Evolutionary conservation across 768 basidiomycete species (phyloP).

Genomic region (Galerina sulciceps): DNA sequence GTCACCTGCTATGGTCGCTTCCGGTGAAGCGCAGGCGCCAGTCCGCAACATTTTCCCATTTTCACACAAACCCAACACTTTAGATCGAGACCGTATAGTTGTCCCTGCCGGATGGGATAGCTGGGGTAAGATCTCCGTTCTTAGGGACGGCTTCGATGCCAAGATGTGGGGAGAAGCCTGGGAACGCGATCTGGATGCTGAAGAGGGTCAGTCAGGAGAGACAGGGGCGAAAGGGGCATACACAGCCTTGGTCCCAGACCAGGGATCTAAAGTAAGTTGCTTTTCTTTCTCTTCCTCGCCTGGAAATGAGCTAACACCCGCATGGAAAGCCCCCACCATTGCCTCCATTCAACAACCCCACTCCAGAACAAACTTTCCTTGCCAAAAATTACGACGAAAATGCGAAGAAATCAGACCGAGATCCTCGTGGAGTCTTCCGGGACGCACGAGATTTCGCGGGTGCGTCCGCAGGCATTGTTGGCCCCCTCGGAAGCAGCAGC

Average conservation of each 20-base stretch:
- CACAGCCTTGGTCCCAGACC: constrained; percentile 73
- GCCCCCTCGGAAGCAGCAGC: constrained; percentile 87
- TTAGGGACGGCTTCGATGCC: constrained; percentile 91
- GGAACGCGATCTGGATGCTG: constrained; percentile 69
- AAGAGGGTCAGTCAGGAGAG: constrained; percentile 43
- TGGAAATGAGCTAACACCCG: not conserved
- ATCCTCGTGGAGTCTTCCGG: constrained; percentile 87
- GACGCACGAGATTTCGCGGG: constrained; percentile 67
- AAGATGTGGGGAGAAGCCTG: constrained; percentile 79
- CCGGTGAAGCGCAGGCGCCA: constrained; percentile 68
- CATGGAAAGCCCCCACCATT: constrained; percentile 58
- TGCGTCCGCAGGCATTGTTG: constrained; percentile 79
- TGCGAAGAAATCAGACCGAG: constrained; percentile 85
- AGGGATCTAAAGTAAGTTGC: constrained; percentile 66
- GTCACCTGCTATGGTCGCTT: constrained; percentile 61
- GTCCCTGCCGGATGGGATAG: constrained; percentile 98
- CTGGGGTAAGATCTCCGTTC: constrained; percentile 92
- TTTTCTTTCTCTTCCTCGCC: not conserved
- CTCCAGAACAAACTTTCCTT: constrained; percentile 90
- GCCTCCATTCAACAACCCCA: constrained; percentile 80
- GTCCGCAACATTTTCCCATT: constrained; percentile 86
- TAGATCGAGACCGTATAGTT: constrained; percentile 91
- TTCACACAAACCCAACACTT: constrained; percentile 82
- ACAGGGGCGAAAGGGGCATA: constrained; percentile 75
- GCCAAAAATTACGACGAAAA: constrained; percentile 91